A percentile compares a stretch with the other conserved stretches of the same genome.
These are phyloP conservation scores for Danielia reshetovae DNA, from an alignment of 805 yeast genomes.

Conservation along the genomic window DNA sequence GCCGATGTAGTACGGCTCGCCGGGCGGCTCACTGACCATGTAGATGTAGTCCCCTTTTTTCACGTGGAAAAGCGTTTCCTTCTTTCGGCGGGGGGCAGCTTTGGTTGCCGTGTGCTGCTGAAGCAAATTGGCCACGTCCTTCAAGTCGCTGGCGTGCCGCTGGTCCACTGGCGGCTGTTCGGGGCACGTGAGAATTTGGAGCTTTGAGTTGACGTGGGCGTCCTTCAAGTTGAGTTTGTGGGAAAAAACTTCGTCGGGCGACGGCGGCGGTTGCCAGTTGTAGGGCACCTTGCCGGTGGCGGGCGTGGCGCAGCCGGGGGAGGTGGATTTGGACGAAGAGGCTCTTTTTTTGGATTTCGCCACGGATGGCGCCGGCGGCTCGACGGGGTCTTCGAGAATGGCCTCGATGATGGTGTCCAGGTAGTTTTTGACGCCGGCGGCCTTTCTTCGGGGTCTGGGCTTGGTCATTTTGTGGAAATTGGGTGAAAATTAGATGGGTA, in stretches of 20 bases:
- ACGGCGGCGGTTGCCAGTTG: constrained; percentile 50
- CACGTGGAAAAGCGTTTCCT: constrained; percentile 29
- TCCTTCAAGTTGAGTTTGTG: constrained; percentile 36
- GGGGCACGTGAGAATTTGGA: constrained; percentile 38
- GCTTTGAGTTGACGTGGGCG: constrained; percentile 37
- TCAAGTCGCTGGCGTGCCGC: constrained; percentile 4
- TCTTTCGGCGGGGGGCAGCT: constrained; percentile 5
- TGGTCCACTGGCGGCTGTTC: constrained; percentile 16
- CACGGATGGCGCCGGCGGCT: constrained; percentile 2
- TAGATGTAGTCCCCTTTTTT: constrained; percentile 65
- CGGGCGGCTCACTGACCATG: constrained; percentile 88
- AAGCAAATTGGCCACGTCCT: constrained; percentile 8
- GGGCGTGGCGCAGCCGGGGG: background rate
- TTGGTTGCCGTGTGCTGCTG: constrained; percentile 6
- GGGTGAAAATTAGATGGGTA: too few relatives aligned
- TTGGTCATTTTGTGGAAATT: constrained; percentile 14
- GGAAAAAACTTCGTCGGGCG: constrained; percentile 38
- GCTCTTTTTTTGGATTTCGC: constrained; percentile 3
- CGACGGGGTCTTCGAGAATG: constrained; percentile 9
- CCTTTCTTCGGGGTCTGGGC: constrained; percentile 16
- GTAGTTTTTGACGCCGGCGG: constrained; percentile 17
- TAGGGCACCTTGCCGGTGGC: constrained; percentile 9
- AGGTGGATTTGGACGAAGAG: background rate
- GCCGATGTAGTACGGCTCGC: constrained; percentile 91
- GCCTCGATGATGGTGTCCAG: constrained; percentile 14